Evolutionary conservation across 1,139 yeast genomes (phyloP).

Genomic region (Lodderomyces elongisporus): DNA sequence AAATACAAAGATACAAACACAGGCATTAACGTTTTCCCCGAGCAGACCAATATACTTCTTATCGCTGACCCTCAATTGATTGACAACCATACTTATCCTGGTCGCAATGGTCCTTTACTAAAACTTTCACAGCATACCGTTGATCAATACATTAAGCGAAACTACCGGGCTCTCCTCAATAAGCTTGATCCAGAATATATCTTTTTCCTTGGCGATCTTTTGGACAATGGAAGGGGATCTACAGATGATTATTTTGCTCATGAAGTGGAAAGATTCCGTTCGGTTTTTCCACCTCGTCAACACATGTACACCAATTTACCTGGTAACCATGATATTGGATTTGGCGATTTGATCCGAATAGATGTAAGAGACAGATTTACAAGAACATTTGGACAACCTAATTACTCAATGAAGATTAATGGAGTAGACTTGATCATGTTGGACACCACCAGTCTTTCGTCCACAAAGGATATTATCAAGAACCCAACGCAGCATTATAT

Average conservation of each 20-base stretch:
- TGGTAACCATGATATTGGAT: conserved; percentile 58
- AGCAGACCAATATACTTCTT: conserved; percentile 24
- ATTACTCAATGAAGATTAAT: conserved; percentile 23
- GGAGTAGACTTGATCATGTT: conserved; percentile 44
- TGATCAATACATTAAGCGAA: conserved; percentile 44
- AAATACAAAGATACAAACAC: too few relatives aligned
- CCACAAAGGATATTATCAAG: conserved; percentile 25
- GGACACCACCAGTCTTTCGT: conserved; percentile 43
- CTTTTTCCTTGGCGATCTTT: conserved; percentile 49
- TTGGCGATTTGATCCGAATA: conserved; percentile 42
- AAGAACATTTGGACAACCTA: conserved; percentile 38
- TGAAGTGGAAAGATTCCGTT: conserved; percentile 36
- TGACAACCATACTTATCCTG: conserved; percentile 48
- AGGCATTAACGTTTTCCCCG: too few relatives aligned
- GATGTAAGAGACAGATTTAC: conserved; percentile 35
- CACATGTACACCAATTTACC: conserved; percentile 28
- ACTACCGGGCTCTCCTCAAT: conserved; percentile 35
- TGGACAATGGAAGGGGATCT: conserved; percentile 50
- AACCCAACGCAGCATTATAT: conserved; percentile 27
- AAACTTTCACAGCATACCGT: conserved; percentile 44
- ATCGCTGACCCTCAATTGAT: conserved; percentile 47
- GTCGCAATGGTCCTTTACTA: conserved; percentile 31
- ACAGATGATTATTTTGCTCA: conserved; percentile 33
- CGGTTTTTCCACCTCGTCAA: conserved; percentile 24
- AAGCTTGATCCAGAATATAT: conserved; percentile 41